Evolutionary conservation across 331 rosid species (phyloP).

Genomic region (Pyrus hybrid): DNA sequence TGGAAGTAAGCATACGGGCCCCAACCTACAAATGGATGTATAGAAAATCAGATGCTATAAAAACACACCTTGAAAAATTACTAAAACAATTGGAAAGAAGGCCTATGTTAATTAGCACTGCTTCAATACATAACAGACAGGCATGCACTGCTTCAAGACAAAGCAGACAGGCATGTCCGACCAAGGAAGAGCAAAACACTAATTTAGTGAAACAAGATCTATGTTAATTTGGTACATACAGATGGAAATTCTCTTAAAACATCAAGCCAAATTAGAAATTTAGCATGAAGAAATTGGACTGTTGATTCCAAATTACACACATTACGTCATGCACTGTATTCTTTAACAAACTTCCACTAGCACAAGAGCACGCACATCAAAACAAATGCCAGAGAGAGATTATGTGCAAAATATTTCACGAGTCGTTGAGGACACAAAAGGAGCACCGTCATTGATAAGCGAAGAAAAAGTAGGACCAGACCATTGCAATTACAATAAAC

Average conservation of each 20-base stretch:
- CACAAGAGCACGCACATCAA: neutral
- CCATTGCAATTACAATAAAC: no score
- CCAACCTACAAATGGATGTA: constrained; percentile 51
- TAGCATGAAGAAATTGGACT: neutral
- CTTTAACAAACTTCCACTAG: neutral
- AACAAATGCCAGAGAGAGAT: neutral
- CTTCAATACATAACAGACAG: no score
- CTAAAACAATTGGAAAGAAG: neutral
- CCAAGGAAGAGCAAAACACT: neutral
- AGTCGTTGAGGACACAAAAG: neutral
- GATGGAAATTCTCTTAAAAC: neutral
- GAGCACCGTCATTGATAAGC: neutral
- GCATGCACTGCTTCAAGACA: no score
- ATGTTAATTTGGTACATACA: neutral
- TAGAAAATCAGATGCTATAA: constrained; percentile 8
- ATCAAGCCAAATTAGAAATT: neutral
- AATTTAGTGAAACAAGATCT: neutral
- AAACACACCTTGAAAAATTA: neutral
- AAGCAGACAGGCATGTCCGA: neutral
- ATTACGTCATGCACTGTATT: neutral
- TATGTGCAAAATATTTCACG: neutral
- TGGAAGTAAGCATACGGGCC: constrained; percentile 81
- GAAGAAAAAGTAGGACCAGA: no score
- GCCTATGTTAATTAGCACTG: neutral
- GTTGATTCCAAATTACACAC: neutral